Evolutionary conservation across 1,139 yeast genomes (phyloP), one percentile per base, ranked within the genome.

Genomic region (Hemisphaericaspora lyxosophila): DNA sequence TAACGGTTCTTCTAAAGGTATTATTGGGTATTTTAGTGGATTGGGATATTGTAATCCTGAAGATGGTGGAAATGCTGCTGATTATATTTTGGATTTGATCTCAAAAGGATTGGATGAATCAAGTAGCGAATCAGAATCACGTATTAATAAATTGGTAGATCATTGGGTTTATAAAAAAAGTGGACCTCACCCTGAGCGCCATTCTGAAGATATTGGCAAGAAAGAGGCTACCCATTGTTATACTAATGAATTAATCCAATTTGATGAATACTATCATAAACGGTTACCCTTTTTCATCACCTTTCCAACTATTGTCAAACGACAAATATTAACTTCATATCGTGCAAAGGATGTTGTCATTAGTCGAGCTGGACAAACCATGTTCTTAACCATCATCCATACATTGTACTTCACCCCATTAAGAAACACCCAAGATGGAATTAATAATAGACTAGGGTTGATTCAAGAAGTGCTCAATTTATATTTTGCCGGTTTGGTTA

Each of bases 401-500:
- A 78, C 92, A 0, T 62, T 88, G 31, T 87, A 72, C 54, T 85
- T 81, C 63, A 72, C 94, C 0, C 88, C 92, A 3, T 56, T 85
- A 36, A 74, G 69, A 41, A 63, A 77, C 42, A 66, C 70, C 33
- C 73, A 70, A 38, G 66, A 72, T 3, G 82, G 89, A 20, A 68
- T 83, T 11, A 47, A 47, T 35, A 79, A 86, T 55, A 67, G 95
- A 45, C 62, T 88, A 14, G 96, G 96, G 4, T 62, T 86, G 35
- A 73, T 83, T 6, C 96, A 87, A 58, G 88, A 85, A 53, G 74
- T 82, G 3, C 68, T 84, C 16, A 80, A 88, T 19, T 59, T 87
- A 35, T 87, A 84, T 53, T 88, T 81, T 56, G 81, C 82, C 36
- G 96, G 96, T 1, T 79, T 87, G 71, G 69, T 87, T 34, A 85